Evolutionary conservation across 1,284 basidiomycete species (phyloP), one percentile per base, ranked within the genome.

Genomic region (Cryptococcus floricola): DNA sequence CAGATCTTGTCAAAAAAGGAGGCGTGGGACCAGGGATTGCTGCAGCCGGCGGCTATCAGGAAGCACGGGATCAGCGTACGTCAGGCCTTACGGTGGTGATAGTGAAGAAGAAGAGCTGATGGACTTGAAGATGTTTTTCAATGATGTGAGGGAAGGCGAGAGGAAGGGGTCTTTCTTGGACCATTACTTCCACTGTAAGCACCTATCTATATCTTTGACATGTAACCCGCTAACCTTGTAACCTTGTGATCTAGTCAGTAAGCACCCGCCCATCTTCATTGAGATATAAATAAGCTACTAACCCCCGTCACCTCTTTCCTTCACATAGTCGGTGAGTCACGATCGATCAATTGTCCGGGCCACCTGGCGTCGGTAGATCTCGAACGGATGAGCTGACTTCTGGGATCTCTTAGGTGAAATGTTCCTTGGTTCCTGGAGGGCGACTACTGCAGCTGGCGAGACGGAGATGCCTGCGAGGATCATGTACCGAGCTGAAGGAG

Each of bases 1-100:
- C 49, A 53, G 50, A 55, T 66, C 13, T 34, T 63, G 14, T 52
- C 42, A 86, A 87, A 74, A 37, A 23, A 49, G 42, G 54, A 53
- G 43, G 61, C 53, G 7, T 41, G 50, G 25, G 51, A 56, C 39
- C 57, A 46, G 37, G 18, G 43, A 9, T 31, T 64, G 4, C 51
- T 70, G 16, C 59, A 61, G 7, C 52, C 53, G 37, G 53, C 62
- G 0, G 68, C 68, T 1, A 52, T 68, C 7, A 46, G 61, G 23
- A 61, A 64, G 41, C 18, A 31, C 1, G 68, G 66, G 4, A 51
- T 63, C 13, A 63, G 61, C 45, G 62, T 69, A 25, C 27, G 61
- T 52, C 31, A 13, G 31, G 39, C 3, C 31, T 23, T 10, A 19
- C 5, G 9, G 19, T 42, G 41, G 6, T n/a, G n/a, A 41, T 14